Percentiles rank a stretch among this genome's conserved stretches.
Evolutionary conservation across 257 asterid genomes (phyloP).

Genomic region (Penstemon barbatus): DNA sequence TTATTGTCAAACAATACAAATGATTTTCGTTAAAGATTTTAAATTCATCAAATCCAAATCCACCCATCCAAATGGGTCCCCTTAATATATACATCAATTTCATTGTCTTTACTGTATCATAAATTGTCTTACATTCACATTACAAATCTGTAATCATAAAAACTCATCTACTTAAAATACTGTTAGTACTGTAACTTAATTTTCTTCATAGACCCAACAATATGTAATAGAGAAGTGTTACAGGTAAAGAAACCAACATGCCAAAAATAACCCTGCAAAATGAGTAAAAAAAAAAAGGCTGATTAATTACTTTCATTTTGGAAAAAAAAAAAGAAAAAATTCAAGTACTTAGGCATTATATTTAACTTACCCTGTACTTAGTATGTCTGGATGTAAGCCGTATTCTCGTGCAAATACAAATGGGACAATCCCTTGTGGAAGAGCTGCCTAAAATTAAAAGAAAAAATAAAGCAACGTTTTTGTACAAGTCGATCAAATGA

Average conservation of each 20-base stretch:
- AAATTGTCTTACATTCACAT: too few relatives aligned
- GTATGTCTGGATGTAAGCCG: slow-evolving; percentile 61
- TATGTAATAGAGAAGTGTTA: slow-evolving; percentile 57
- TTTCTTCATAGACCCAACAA: slow-evolving; percentile 45
- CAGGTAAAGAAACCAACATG: slow-evolving; percentile 66
- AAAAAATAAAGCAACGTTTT: not conserved
- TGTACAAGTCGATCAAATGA: too few relatives aligned
- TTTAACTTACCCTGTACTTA: slow-evolving; percentile 61
- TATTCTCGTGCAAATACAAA: slow-evolving; percentile 75
- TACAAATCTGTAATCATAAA: too few relatives aligned
- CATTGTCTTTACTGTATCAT: too few relatives aligned
- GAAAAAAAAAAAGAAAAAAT: not conserved
- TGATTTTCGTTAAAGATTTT: too few relatives aligned
- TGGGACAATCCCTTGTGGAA: slow-evolving; percentile 67
- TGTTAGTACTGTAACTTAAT: too few relatives aligned
- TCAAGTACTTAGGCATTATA: too few relatives aligned
- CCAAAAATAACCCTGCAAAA: slow-evolving; percentile 69
- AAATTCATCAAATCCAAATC: too few relatives aligned
- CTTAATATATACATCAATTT: too few relatives aligned
- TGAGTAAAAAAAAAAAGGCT: not conserved
- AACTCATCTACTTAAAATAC: too few relatives aligned
- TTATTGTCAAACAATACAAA: too few relatives aligned
- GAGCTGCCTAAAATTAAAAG: slow-evolving; percentile 52
- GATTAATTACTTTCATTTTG: not conserved
- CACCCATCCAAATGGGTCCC: too few relatives aligned